Evolutionary conservation across 768 basidiomycete species (phyloP).

Genomic region (Hebeloma cylindrosporum): DNA sequence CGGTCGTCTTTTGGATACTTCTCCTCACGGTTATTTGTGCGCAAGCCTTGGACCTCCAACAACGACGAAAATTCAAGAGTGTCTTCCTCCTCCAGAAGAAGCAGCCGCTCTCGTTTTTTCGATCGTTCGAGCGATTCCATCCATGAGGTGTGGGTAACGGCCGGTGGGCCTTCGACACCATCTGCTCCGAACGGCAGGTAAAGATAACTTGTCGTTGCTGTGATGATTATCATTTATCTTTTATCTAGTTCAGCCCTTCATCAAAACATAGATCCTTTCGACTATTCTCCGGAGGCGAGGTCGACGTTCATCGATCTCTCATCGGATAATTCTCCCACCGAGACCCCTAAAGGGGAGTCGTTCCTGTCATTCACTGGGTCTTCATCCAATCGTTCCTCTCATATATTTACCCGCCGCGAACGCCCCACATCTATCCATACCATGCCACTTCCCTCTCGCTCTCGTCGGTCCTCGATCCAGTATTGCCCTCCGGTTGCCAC

Average conservation of each 20-base stretch:
- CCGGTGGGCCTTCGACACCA: constrained; percentile 31
- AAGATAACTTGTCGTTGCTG: background rate
- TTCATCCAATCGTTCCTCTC: constrained; percentile 28
- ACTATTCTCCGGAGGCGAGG: constrained; percentile 39
- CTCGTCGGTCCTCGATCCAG: constrained; percentile 25
- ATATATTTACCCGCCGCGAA: constrained; percentile 20
- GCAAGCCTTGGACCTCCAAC: constrained; percentile 22
- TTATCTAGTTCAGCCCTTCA: constrained; percentile 13
- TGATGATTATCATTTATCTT: background rate
- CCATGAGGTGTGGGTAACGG: constrained; percentile 34
- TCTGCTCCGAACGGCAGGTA: constrained; percentile 27
- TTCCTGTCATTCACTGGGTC: constrained; percentile 41
- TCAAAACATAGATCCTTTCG: constrained; percentile 39
- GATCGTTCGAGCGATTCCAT: constrained; percentile 15
- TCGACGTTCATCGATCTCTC: constrained; percentile 44
- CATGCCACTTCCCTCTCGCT: constrained; percentile 28
- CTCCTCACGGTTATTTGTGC: constrained; percentile 36
- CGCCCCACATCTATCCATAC: constrained; percentile 28
- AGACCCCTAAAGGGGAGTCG: constrained; percentile 34
- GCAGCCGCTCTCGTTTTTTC: constrained; percentile 17
- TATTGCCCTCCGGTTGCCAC: constrained; percentile 18
- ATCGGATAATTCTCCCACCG: constrained; percentile 25
- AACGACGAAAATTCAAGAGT: constrained; percentile 24
- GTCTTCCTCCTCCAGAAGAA: constrained; percentile 16
- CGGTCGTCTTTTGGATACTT: constrained; percentile 36